Evolutionary conservation across 148 eudicot species (phyloP), one percentile per base, ranked within the genome.

Genomic region (Spergularia bocconei): DNA sequence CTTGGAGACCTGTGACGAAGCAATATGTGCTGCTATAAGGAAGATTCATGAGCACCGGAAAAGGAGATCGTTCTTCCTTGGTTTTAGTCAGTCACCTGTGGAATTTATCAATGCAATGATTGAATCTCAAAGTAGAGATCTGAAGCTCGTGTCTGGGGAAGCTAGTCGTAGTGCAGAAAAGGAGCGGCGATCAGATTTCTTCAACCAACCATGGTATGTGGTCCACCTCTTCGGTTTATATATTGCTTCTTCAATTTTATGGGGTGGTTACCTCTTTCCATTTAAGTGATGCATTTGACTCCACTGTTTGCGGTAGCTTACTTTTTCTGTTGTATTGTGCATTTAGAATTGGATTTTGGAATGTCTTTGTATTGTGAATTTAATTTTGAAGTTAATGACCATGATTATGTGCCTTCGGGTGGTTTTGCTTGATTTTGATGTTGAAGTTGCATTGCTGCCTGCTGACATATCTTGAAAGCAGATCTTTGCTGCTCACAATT

Each of bases 1-100:
- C 82, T 80, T 94, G 59, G 97, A 94, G 20, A 54, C 90, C 20
- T 90, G 96, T 75, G 96, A 94, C 69, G 97, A 94, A 82, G 90
- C 96, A 25, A 90, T 94, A 58, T 88, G 91, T 86, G 69, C 83
- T 79, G 86, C 97, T 60, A 87, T 94, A 71, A 87, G 88, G 81
- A 94, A 91, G 84, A 94, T 94, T 47, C 89, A 94, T 15, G 98
- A 91, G 82, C 98, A 94, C 80, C 87, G 92, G 13, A 85, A 79
- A 78, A 86, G 97, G 72, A 82, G 97, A 60, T 96, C 98, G 5
- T 94, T 91, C 78, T 94, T 94, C 81, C 89, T 90, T 57, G 97
- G 98, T 8, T 91, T 94, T 80, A 91, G 97, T 79, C 97, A 94
- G 81, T 91, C 98, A 3, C 98, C 97, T 0, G 90, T 90, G 20